Evolutionary conservation across 768 basidiomycete species (phyloP).

Genomic region (Calocybe indica): DNA sequence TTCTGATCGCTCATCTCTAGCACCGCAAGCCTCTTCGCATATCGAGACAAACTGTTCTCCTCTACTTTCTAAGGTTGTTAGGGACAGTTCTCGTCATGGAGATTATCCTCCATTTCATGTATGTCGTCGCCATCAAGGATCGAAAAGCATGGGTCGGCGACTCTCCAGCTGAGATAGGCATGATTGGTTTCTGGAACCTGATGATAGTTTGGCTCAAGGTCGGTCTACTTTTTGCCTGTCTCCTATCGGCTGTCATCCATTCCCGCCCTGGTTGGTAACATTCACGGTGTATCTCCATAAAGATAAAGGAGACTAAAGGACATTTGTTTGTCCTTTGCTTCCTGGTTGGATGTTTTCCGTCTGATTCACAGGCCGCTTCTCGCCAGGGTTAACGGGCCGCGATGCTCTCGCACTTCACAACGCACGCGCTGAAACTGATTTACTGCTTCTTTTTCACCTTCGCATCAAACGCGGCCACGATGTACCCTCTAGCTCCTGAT

Average conservation of each 20-base stretch:
- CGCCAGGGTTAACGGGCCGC: too few relatives aligned
- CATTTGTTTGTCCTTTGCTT: too few relatives aligned
- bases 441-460: neutral
- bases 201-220: slow-evolving; percentile 97
- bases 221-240: slow-evolving; percentile 8
- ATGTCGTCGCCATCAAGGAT: slow-evolving; percentile 95
- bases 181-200: slow-evolving; percentile 97
- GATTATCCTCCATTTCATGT: slow-evolving; percentile 88
- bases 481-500: slow-evolving; percentile 64
- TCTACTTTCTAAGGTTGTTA: slow-evolving; percentile 70
- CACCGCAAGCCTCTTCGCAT: slow-evolving; percentile 53
- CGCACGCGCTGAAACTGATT: neutral
- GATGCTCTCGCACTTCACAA: neutral
- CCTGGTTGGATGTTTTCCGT: too few relatives aligned
- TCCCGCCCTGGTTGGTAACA: too few relatives aligned
- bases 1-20: slow-evolving; percentile 25
- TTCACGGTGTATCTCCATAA: too few relatives aligned
- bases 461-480: neutral
- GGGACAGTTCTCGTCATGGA: slow-evolving; percentile 82
- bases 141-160: slow-evolving; percentile 74
- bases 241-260: neutral
- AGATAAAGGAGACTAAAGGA: too few relatives aligned
- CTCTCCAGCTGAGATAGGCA: slow-evolving; percentile 73
- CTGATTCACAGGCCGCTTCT: too few relatives aligned
- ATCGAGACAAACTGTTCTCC: slow-evolving; percentile 27